A percentile compares a stretch with the other conserved stretches of the same genome.
These are phyloP conservation scores for Xylaria telfairii DNA, from an alignment of 495 filamentous ascomycete genomes.

Conservation along the genomic window DNA sequence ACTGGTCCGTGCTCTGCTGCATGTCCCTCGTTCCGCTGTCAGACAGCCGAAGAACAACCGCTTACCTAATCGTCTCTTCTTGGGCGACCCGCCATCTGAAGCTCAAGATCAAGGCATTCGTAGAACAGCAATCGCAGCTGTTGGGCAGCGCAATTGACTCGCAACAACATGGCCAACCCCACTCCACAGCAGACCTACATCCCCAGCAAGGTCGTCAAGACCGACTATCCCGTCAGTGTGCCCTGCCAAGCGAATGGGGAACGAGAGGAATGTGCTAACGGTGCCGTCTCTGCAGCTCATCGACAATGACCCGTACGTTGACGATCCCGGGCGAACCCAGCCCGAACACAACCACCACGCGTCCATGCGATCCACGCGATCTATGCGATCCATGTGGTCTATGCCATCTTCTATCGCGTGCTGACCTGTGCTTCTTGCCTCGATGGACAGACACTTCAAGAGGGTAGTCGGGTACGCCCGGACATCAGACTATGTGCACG, in stretches of 20 bases:
- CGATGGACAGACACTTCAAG: constrained; percentile 76
- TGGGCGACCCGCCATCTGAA: constrained; percentile 30
- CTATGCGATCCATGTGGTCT: not conserved
- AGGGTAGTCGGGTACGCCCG: constrained; percentile 89
- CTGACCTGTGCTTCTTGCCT: constrained; percentile 13
- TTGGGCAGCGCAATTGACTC: constrained; percentile 40
- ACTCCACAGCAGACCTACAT: constrained; percentile 62
- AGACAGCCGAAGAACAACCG: constrained; percentile 32
- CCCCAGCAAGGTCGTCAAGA: constrained; percentile 74
- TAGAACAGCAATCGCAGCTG: constrained; percentile 28
- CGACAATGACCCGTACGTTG: constrained; percentile 92
- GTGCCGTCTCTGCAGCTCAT: constrained; percentile 70
- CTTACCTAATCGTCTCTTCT: constrained; percentile 34
- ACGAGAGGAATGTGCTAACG: too few relatives aligned
- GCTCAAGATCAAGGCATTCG: constrained; percentile 6
- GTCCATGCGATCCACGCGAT: too few relatives aligned
- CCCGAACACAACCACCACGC: not conserved
- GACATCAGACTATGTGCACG: constrained; percentile 77
- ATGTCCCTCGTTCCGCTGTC: constrained; percentile 7
- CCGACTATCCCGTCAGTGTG: constrained; percentile 83
- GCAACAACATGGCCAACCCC: constrained; percentile 63
- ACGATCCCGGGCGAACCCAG: too few relatives aligned
- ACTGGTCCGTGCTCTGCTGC: too few relatives aligned
- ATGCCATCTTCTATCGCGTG: not conserved
- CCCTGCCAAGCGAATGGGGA: too few relatives aligned